Evolutionary conservation across 768 basidiomycete species (phyloP).

Genomic region (Suillus paluster): DNA sequence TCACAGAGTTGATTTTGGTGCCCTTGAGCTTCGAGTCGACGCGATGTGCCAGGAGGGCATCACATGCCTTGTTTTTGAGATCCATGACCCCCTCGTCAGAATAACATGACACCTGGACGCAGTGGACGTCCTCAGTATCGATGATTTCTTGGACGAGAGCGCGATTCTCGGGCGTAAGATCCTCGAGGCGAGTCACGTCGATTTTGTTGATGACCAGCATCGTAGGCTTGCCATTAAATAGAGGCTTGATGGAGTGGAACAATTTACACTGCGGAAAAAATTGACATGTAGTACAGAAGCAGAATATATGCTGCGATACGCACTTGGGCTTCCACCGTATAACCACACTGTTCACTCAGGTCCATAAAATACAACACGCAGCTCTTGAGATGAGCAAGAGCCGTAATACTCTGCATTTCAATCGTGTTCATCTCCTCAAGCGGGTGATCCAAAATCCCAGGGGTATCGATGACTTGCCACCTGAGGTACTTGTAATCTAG

Average conservation of each 20-base stretch:
- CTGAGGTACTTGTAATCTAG: conserved; percentile 98
- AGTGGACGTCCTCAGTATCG: conserved; percentile 67
- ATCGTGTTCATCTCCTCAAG: conserved; percentile 99
- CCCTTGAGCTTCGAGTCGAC: conserved; percentile 96
- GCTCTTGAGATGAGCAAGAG: conserved; percentile 92
- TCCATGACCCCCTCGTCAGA: conserved; percentile 98
- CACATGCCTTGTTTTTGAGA: conserved; percentile 94
- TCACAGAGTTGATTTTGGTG: conserved; percentile 87
- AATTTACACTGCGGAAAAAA: conserved; percentile 78
- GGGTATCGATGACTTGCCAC: conserved; percentile 99
- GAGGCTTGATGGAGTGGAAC: conserved; percentile 98
- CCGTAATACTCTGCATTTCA: conserved; percentile 99
- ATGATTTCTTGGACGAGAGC: conserved; percentile 89
- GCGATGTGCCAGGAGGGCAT: conserved; percentile 91
- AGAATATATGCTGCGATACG: conserved; percentile 24
- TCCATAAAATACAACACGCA: conserved; percentile 99
- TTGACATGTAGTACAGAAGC: conserved; percentile 5
- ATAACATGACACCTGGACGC: conserved; percentile 89
- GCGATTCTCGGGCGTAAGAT: conserved; percentile 76
- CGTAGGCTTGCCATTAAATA: conserved; percentile 92
- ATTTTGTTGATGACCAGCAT: conserved; percentile 98
- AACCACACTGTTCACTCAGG: conserved; percentile 97
- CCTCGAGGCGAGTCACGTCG: conserved; percentile 88
- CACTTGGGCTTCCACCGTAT: conserved; percentile 94
- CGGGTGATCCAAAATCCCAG: conserved; percentile 96